Evolutionary conservation across 805 yeast species (phyloP).

Genomic region (Kluyveromyces siamensis): DNA sequence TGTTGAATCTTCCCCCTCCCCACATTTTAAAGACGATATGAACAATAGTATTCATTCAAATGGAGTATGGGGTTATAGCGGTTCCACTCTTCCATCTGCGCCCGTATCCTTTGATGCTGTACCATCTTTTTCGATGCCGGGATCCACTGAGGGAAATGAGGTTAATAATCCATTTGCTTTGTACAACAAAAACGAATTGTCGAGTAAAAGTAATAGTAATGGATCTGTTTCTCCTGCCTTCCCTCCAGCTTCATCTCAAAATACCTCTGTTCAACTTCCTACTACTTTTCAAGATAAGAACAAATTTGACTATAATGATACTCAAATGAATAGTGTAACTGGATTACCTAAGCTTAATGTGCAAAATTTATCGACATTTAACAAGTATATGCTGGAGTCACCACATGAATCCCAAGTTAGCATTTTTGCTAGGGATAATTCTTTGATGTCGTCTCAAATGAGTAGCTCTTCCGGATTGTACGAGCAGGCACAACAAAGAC

Average conservation of each 20-base stretch:
- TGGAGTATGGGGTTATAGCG: constrained; percentile 22
- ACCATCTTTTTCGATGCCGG: constrained; percentile 9
- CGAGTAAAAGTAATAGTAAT: constrained; percentile 1
- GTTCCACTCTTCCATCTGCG: constrained; percentile 26
- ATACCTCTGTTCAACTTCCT: not conserved
- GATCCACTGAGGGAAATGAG: constrained; percentile 3
- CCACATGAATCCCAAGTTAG: constrained; percentile 3
- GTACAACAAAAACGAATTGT: not conserved
- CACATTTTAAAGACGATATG: not conserved
- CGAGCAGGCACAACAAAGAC: constrained; percentile 5
- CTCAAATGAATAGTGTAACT: not conserved
- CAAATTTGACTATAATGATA: not conserved
- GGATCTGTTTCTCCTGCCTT: constrained; percentile 3
- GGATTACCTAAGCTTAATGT: constrained; percentile 1
- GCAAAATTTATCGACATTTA: constrained; percentile 2
- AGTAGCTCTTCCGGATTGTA: not conserved
- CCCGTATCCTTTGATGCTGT: constrained; percentile 19
- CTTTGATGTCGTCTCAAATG: not conserved
- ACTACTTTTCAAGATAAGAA: not conserved
- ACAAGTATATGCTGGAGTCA: not conserved
- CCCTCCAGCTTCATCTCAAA: constrained; percentile 2
- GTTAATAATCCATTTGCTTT: not conserved
- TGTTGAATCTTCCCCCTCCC: not conserved
- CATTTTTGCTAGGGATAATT: constrained; percentile 1
- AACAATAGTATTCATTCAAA: not conserved